These are phyloP conservation scores for Pseudozyma thailandica DNA, from an alignment of 1,284 basidiomycete species.

Conservation along the genomic window DNA sequence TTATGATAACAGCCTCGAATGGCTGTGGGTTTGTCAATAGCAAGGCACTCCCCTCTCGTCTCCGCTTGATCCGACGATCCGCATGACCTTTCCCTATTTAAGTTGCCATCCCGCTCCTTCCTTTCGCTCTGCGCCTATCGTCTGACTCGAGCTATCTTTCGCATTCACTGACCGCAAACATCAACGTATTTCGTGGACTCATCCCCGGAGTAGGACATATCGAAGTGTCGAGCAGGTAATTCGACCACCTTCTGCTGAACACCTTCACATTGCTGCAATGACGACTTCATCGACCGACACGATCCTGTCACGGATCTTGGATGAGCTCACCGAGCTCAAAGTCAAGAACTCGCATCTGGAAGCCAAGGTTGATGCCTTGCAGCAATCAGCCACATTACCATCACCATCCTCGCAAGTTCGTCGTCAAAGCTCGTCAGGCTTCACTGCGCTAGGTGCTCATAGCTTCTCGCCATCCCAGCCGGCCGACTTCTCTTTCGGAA, in stretches of 20 bases:
- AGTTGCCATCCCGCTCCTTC: neutral
- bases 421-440: conserved; percentile 44
- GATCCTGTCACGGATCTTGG: conserved; percentile 52
- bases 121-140: neutral
- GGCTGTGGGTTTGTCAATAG: neutral
- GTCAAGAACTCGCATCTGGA: conserved; percentile 58
- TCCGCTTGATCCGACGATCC: conserved; percentile 12
- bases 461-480: conserved; percentile 42
- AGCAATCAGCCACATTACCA: conserved; percentile 45
- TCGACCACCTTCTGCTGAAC: neutral
- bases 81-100: neutral
- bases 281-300: conserved; percentile 41
- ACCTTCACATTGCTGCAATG: neutral
- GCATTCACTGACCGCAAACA: neutral
- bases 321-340: conserved; percentile 60
- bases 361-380: conserved; percentile 54
- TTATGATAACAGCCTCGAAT: neutral
- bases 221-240: neutral
- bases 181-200: no score
- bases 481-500: conserved; percentile 35
- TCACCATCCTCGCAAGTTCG: conserved; percentile 49
- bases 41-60: neutral
- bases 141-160: neutral
- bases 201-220: no score
- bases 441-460: conserved; percentile 46